Percentiles rank a stretch among this genome's conserved stretches.
Evolutionary conservation across 78 protist genomes (phyloP).

Genomic region (Dictyostelium intermedium): DNA sequence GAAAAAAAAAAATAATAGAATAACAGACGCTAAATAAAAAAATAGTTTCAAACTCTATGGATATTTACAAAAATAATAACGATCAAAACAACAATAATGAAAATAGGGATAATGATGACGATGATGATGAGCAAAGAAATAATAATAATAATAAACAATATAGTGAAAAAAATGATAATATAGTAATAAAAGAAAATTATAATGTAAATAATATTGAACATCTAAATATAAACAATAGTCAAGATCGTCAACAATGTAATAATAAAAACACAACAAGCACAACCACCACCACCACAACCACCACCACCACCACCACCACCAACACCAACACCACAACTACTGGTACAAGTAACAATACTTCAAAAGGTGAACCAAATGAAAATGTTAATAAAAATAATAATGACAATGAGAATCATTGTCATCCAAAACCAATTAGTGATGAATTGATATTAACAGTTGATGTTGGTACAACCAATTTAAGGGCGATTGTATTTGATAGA

Average conservation of each 20-base stretch:
- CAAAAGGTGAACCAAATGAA: neutral
- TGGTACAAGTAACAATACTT: too few relatives aligned
- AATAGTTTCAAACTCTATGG: neutral
- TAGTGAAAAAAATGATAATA: neutral
- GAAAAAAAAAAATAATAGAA: neutral
- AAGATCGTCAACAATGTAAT: neutral
- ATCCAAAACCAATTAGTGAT: neutral
- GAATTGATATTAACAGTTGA: constrained; percentile 56
- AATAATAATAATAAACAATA: neutral
- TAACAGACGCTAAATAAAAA: neutral
- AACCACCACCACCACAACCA: neutral
- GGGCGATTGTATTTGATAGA: constrained; percentile 59
- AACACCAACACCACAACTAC: neutral
- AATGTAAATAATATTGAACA: neutral
- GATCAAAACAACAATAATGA: neutral
- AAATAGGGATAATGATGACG: neutral
- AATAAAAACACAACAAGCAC: neutral
- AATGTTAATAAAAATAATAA: neutral
- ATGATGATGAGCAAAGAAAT: neutral
- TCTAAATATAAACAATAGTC: neutral
- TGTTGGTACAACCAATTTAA: constrained; percentile 71
- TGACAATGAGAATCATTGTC: neutral
- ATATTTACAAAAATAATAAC: neutral
- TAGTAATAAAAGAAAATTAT: neutral
- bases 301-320: neutral